These are phyloP conservation scores for Parachlorella kessleri DNA, from an alignment of 139 green algal species.

Conservation along the genomic window DNA sequence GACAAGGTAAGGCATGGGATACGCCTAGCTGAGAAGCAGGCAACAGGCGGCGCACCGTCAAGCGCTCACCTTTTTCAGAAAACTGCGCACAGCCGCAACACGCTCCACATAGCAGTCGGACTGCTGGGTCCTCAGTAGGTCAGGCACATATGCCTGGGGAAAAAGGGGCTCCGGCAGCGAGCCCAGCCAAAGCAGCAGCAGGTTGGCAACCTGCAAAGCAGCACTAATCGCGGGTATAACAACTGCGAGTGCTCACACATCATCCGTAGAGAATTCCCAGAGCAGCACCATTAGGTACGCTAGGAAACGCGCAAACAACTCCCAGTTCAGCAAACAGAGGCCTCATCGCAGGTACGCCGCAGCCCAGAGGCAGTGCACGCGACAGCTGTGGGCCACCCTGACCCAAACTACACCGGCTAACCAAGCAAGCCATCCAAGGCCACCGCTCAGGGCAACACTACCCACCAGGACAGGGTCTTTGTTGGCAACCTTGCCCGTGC, in stretches of 20 bases:
- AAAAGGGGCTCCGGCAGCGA: conserved; percentile 34
- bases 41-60: not conserved
- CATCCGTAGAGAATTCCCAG: too few species aligned
- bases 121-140: conserved; percentile 18
- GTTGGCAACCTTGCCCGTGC: conserved; percentile 18
- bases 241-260: too few species aligned
- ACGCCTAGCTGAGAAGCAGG: not conserved
- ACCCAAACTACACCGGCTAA: too few species aligned
- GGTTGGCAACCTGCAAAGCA: conserved; percentile 26
- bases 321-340: not conserved
- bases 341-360: not conserved
- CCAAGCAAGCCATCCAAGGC: too few species aligned
- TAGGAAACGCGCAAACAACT: not conserved
- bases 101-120: not conserved
- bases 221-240: not conserved
- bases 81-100: conserved; percentile 15
- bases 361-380: too few species aligned
- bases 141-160: conserved; percentile 15
- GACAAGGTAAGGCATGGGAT: too few species aligned
- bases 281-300: too few species aligned
- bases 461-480: conserved; percentile 27
- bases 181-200: conserved; percentile 44
- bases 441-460: not conserved
- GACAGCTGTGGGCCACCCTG: too few species aligned
- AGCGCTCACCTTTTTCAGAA: conserved; percentile 27